Evolutionary conservation across 768 basidiomycete species (phyloP).

Genomic region (Sarcodon sp.): DNA sequence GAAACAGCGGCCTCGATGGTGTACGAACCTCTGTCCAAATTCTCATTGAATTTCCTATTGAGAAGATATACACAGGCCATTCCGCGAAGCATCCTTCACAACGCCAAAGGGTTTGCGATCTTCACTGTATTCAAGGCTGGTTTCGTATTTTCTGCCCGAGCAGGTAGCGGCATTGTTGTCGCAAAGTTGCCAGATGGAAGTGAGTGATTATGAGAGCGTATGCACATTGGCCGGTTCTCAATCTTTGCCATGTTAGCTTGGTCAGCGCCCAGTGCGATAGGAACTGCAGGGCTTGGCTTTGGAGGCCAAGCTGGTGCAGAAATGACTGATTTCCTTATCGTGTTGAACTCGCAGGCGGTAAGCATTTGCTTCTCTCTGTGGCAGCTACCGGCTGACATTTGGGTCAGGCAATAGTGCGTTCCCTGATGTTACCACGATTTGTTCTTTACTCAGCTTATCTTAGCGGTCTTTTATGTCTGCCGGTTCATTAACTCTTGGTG

Average conservation of each 20-base stretch:
- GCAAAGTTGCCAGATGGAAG: conserved; percentile 72
- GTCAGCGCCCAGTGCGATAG: conserved; percentile 93
- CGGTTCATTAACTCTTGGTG: conserved; percentile 82
- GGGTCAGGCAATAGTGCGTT: conserved; percentile 36
- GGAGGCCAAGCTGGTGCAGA: conserved; percentile 79
- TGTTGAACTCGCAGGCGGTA: conserved; percentile 74
- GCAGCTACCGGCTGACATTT: conserved; percentile 4
- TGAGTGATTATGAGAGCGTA: conserved; percentile 26
- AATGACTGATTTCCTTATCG: conserved; percentile 84
- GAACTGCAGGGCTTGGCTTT: conserved; percentile 80
- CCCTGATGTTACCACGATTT: not conserved
- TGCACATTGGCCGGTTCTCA: not conserved
- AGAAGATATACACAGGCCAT: conserved; percentile 26
- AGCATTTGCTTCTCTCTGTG: conserved; percentile 13
- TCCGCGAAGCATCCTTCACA: conserved; percentile 38
- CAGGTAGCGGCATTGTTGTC: conserved; percentile 82
- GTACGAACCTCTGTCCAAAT: conserved; percentile 17
- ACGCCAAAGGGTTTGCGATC: conserved; percentile 74
- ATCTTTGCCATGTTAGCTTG: conserved; percentile 38
- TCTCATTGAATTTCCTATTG: not conserved
- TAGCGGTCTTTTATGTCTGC: conserved; percentile 89
- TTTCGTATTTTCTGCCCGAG: conserved; percentile 63
- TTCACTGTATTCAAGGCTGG: conserved; percentile 74
- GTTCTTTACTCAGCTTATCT: not conserved
- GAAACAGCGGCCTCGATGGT: conserved; percentile 78